Percentiles rank a stretch among this genome's conserved stretches.
Conservation (phyloP, 108 stramenopile genomes). For the Chaetoceros muelleri region DNA sequence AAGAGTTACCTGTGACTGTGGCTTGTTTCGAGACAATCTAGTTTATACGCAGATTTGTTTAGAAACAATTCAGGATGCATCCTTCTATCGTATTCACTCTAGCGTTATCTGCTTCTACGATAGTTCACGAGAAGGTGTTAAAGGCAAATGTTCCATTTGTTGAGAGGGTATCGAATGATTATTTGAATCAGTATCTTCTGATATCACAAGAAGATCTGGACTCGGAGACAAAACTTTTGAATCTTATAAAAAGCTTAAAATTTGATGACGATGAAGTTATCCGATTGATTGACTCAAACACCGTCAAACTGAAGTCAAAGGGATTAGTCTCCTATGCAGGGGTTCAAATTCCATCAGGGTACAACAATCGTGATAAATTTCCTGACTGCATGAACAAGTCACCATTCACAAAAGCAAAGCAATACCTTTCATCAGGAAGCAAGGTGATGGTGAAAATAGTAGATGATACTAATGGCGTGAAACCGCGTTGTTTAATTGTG, state of each 20-base stretch:
- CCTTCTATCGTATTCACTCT: too few relatives aligned
- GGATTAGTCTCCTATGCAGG: constrained; percentile 32
- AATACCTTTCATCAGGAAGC: constrained; percentile 21
- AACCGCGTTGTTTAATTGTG: constrained; percentile 9
- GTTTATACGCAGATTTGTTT: too few relatives aligned
- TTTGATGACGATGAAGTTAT: constrained; percentile 27
- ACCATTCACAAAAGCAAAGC: constrained; percentile 33
- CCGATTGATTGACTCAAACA: constrained; percentile 36
- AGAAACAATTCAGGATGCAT: too few relatives aligned
- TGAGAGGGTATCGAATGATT: too few relatives aligned
- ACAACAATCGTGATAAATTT: constrained; percentile 8
- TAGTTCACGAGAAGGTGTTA: too few relatives aligned
- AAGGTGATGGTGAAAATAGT: constrained; percentile 7
- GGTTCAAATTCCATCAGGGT: constrained; percentile 21
- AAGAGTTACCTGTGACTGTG: too few relatives aligned
- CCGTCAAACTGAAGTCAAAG: constrained; percentile 29
- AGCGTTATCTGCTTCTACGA: too few relatives aligned
- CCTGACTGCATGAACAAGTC: constrained; percentile 31
- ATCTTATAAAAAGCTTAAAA: background rate
- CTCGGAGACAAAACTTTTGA: too few relatives aligned
- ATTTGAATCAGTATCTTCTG: too few relatives aligned
- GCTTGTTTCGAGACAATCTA: too few relatives aligned
- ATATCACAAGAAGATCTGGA: too few relatives aligned
- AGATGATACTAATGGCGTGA: constrained; percentile 2
- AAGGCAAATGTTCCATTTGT: too few relatives aligned